phyloP scores from a whole-genome alignment of 352 stramenopile genomes.

The Phytophthora citrophthora region DNA sequence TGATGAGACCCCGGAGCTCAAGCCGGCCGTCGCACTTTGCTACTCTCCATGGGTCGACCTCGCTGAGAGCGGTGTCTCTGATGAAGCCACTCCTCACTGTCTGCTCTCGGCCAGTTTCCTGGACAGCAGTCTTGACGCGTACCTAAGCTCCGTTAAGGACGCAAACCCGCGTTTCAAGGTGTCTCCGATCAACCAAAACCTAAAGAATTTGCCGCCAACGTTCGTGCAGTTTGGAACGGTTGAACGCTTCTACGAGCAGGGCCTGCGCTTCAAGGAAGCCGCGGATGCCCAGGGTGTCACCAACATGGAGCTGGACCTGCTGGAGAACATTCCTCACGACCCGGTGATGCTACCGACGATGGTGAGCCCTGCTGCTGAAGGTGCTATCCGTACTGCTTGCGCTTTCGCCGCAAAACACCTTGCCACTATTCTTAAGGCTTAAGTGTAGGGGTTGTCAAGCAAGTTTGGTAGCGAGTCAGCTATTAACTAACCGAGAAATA shows the following conservation, averaged over 20 bases:
- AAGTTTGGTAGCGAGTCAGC: neutral
- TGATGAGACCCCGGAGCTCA: constrained; percentile 5
- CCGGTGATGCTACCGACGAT: constrained; percentile 25
- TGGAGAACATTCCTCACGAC: constrained; percentile 36
- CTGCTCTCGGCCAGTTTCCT: constrained; percentile 28
- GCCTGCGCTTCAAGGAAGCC: constrained; percentile 28
- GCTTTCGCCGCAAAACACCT: constrained; percentile 30
- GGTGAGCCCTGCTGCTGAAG: constrained; percentile 32
- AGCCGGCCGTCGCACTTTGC: constrained; percentile 11
- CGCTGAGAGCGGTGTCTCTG: constrained; percentile 24
- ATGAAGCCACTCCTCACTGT: constrained; percentile 28
- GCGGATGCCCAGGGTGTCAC: constrained; percentile 27
- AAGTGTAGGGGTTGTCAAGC: neutral
- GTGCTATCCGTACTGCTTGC: constrained; percentile 20
- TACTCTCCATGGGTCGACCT: constrained; percentile 29
- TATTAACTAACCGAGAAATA: neutral
- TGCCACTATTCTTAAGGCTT: constrained; percentile 4
- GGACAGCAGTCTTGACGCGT: constrained; percentile 24
- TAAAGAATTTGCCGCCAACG: constrained; percentile 33
- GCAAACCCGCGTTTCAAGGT: constrained; percentile 20
- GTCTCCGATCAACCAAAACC: constrained; percentile 39
- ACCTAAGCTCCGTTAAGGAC: constrained; percentile 21
- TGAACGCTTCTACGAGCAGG: constrained; percentile 38
- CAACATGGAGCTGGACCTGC: constrained; percentile 42
- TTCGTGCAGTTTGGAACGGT: constrained; percentile 39